phyloP scores from a whole-genome alignment of 495 filamentous ascomycete genomes.

The Neurospora terricola region DNA sequence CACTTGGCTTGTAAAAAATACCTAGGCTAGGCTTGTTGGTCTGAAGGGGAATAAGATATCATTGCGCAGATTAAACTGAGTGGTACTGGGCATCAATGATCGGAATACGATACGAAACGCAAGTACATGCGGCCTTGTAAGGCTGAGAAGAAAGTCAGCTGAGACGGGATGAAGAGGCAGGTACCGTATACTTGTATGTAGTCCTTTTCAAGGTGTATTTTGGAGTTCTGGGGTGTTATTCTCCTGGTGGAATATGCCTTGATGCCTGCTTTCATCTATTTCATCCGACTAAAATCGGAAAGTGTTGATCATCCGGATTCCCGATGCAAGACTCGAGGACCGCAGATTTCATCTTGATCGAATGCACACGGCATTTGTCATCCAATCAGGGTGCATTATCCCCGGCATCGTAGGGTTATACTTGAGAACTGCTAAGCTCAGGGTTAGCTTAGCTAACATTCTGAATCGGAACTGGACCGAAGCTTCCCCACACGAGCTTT shows the following conservation, averaged over 20 bases:
- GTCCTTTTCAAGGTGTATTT: no score
- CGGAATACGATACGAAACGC: no score
- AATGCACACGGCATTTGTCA: not conserved
- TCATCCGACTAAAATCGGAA: not conserved
- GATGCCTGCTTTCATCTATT: fast-evolving
- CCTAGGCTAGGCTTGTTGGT: not conserved
- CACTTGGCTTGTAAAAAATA: not conserved
- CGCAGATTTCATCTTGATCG: not conserved
- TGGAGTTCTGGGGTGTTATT: not conserved
- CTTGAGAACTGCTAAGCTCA: not conserved
- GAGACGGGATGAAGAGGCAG: not conserved
- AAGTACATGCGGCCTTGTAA: not conserved
- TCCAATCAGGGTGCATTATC: not conserved
- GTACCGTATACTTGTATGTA: not conserved
- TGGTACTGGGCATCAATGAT: no score
- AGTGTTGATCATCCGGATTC: not conserved
- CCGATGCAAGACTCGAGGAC: not conserved
- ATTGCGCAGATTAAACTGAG: not conserved
- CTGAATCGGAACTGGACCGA: not conserved
- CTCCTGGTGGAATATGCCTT: not conserved
- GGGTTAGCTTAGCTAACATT: not conserved
- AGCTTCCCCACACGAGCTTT: not conserved
- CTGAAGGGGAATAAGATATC: not conserved
- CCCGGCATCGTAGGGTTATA: not conserved
- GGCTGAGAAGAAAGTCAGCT: not conserved